Conservation (phyloP, 1,284 basidiomycete genomes). For the Leccinum subrobustum region DNA sequence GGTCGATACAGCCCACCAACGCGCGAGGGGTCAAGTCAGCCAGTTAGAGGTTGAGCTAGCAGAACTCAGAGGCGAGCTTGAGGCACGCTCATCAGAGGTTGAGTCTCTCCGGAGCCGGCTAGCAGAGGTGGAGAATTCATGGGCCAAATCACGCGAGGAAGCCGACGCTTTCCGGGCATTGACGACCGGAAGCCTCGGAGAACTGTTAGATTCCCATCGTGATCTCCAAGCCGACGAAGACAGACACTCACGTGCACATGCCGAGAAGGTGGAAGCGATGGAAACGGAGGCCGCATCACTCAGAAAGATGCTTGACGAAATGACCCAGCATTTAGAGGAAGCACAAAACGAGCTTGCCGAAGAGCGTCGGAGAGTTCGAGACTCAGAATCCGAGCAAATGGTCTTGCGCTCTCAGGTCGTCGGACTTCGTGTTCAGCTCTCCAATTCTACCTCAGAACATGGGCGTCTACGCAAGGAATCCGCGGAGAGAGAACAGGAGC, state of each 20-base stretch:
- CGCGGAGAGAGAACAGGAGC: slow-evolving; percentile 64
- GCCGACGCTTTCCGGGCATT: slow-evolving; percentile 82
- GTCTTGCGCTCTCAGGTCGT: slow-evolving; percentile 77
- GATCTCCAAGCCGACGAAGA: slow-evolving; percentile 81
- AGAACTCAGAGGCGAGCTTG: slow-evolving; percentile 78
- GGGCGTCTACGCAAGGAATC: slow-evolving; percentile 73
- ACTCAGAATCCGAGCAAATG: slow-evolving; percentile 71
- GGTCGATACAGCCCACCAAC: slow-evolving; percentile 74
- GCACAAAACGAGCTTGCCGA: slow-evolving; percentile 68
- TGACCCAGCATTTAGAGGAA: slow-evolving; percentile 68
- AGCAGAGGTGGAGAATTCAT: slow-evolving; percentile 79
- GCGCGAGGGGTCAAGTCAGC: slow-evolving; percentile 63
- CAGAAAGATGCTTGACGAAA: slow-evolving; percentile 77
- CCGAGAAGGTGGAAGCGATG: slow-evolving; percentile 78
- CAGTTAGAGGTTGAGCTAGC: slow-evolving; percentile 73
- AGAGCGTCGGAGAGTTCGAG: slow-evolving; percentile 64
- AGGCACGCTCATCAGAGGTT: slow-evolving; percentile 68
- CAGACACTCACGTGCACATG: slow-evolving; percentile 67
- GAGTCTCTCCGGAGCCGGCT: slow-evolving; percentile 66
- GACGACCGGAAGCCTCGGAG: slow-evolving; percentile 81
- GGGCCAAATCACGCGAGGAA: slow-evolving; percentile 88
- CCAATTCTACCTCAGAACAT: slow-evolving; percentile 69
- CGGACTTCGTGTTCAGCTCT: slow-evolving; percentile 76
- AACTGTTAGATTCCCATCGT: slow-evolving; percentile 81
- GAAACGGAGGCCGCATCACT: slow-evolving; percentile 76